Percentiles rank a stretch among this genome's conserved stretches.
Conservation (phyloP, 2,329 filamentous ascomycete genomes). For the Pseudophaeomoniella oleicola region DNA sequence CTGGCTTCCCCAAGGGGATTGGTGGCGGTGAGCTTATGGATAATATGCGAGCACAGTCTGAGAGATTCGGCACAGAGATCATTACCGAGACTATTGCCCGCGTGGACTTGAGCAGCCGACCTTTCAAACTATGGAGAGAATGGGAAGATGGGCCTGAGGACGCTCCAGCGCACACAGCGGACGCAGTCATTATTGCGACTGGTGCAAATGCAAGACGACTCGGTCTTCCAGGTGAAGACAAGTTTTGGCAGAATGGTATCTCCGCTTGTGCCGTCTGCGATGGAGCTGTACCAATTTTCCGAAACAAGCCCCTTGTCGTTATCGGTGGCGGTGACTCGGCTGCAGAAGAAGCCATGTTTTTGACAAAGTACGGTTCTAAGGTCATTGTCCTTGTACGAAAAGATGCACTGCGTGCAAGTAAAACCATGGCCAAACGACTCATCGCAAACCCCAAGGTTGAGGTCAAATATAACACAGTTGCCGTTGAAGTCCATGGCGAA, state of each 20-base stretch:
- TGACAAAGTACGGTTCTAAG: slow-evolving; percentile 93
- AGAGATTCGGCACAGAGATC: slow-evolving; percentile 83
- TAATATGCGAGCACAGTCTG: slow-evolving; percentile 81
- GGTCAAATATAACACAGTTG: slow-evolving; percentile 71
- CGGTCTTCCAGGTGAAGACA: slow-evolving; percentile 72
- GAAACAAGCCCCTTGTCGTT: slow-evolving; percentile 87
- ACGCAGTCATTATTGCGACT: slow-evolving; percentile 85
- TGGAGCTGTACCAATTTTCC: slow-evolving; percentile 91
- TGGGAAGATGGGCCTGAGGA: slow-evolving; percentile 61
- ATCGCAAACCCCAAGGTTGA: slow-evolving; percentile 77
- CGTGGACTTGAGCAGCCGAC: slow-evolving; percentile 68
- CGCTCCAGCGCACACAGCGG: slow-evolving; percentile 64
- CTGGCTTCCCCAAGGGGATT: slow-evolving; percentile 81
- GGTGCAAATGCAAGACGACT: slow-evolving; percentile 83
- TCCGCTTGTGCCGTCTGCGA: slow-evolving; percentile 96
- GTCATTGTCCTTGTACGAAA: slow-evolving; percentile 86
- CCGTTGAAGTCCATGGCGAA: slow-evolving; percentile 72
- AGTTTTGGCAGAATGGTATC: slow-evolving; percentile 95
- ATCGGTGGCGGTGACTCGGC: slow-evolving; percentile 95
- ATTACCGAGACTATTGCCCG: slow-evolving; percentile 82
- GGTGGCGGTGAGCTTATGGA: slow-evolving; percentile 87
- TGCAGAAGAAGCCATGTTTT: slow-evolving; percentile 91
- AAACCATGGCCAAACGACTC: slow-evolving; percentile 81
- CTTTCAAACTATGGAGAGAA: slow-evolving; percentile 90
- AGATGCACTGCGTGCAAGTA: slow-evolving; percentile 74